Conservation (phyloP, 306 rosid genomes). For the Dalbergia cultrata region DNA sequence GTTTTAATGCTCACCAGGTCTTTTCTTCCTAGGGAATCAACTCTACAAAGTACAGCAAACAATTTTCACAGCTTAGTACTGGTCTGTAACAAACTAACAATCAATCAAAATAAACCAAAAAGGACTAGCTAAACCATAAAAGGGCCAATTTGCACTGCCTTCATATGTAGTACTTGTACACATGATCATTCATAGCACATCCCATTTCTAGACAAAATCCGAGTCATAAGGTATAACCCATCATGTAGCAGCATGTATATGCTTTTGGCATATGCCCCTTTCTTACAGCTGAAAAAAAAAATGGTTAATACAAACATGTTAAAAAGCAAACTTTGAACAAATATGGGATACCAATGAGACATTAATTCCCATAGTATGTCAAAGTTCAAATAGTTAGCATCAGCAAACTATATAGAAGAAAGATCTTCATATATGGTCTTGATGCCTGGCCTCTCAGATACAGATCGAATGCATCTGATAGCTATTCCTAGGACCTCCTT, state of each 20-base stretch:
- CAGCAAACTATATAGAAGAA: constrained; percentile 77
- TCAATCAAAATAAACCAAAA: constrained; percentile 1
- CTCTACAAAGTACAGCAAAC: too few species aligned
- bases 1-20: too few species aligned
- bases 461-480: constrained; percentile 75
- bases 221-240: constrained; percentile 36
- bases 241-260: constrained; percentile 41
- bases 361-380: constrained; percentile 62
- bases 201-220: constrained; percentile 43
- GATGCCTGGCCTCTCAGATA: constrained; percentile 93
- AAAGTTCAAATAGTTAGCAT: constrained; percentile 53
- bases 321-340: constrained; percentile 54
- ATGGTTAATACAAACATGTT: constrained; percentile 57
- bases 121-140: constrained; percentile 40
- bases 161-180: constrained; percentile 33
- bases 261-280: constrained; percentile 52
- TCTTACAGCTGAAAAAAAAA: constrained; percentile 52
- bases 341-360: constrained; percentile 77
- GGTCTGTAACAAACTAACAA: neutral
- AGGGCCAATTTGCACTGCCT: constrained; percentile 35
- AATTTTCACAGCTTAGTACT: too few species aligned
- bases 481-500: constrained; percentile 92
- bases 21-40: too few species aligned
- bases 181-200: constrained; percentile 44
- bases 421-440: constrained; percentile 96